Conservation (phyloP, 805 yeast genomes). For the Cyberlindnera xishuangbannaensis region DNA sequence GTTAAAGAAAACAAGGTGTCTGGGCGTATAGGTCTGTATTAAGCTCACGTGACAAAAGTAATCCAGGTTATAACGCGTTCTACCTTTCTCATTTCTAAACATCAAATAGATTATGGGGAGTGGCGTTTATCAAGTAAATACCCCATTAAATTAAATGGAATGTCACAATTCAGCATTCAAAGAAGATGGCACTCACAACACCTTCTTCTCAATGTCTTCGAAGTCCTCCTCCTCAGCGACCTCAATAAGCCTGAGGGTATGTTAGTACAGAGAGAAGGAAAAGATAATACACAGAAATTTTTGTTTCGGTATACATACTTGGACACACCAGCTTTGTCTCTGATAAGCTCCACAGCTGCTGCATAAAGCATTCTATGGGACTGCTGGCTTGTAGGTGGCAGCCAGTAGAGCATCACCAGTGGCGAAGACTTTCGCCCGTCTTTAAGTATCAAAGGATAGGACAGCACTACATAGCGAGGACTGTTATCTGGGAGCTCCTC, state of each 20-base stretch:
- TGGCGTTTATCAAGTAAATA: no score
- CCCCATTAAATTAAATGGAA: no score
- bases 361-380: constrained; percentile 85
- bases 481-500: constrained; percentile 79
- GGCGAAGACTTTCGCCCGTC: constrained; percentile 78
- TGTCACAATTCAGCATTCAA: no score
- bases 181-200: constrained; percentile 2
- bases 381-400: constrained; percentile 82
- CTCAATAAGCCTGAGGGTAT: constrained; percentile 44
- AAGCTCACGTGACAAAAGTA: background rate
- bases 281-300: background rate
- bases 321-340: constrained; percentile 45
- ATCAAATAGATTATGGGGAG: no score
- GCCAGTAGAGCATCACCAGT: constrained; percentile 76
- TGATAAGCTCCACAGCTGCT: constrained; percentile 76
- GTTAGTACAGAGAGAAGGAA: constrained; percentile 21
- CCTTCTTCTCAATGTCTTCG: constrained; percentile 43
- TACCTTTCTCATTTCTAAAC: no score
- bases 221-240: constrained; percentile 66
- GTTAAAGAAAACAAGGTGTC: no score
- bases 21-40: no score
- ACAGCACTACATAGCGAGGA: constrained; percentile 70
- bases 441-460: constrained; percentile 61
- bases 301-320: constrained; percentile 20
- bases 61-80: no score